These are phyloP conservation scores for Phytopythium montanum DNA, from an alignment of 352 stramenopile species.

Conservation along the genomic window DNA sequence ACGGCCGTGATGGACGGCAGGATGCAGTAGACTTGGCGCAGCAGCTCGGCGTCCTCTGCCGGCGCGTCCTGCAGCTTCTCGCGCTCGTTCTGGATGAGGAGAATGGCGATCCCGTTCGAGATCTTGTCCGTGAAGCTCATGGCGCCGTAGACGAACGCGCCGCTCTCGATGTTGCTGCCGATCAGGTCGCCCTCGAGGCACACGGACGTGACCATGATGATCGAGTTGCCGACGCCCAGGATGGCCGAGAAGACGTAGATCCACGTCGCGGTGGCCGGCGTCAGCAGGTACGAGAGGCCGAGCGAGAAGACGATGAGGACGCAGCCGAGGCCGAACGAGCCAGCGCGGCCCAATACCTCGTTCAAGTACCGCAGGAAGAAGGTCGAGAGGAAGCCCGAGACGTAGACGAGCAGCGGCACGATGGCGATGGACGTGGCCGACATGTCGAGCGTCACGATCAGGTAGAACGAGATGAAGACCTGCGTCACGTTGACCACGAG, in stretches of 20 bases:
- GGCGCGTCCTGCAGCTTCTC: slow-evolving; percentile 61
- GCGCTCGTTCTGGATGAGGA: slow-evolving; percentile 81
- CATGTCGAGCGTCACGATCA: slow-evolving; percentile 86
- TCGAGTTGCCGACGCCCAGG: slow-evolving; percentile 81
- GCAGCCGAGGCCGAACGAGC: slow-evolving; percentile 62
- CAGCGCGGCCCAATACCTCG: slow-evolving; percentile 56
- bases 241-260: slow-evolving; percentile 71
- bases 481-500: slow-evolving; percentile 85
- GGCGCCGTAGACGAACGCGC: slow-evolving; percentile 82
- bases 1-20: slow-evolving; percentile 59
- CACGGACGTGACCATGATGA: slow-evolving; percentile 87
- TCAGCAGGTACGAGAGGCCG: slow-evolving; percentile 54
- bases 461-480: slow-evolving; percentile 86
- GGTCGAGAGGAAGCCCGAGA: slow-evolving; percentile 77
- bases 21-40: slow-evolving; percentile 74
- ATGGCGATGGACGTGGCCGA: slow-evolving; percentile 80
- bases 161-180: slow-evolving; percentile 77
- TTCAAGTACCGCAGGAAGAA: slow-evolving; percentile 79
- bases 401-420: slow-evolving; percentile 78
- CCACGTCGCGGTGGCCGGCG: slow-evolving; percentile 51
- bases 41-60: slow-evolving; percentile 56
- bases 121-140: slow-evolving; percentile 90
- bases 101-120: slow-evolving; percentile 76
- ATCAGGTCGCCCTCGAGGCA: slow-evolving; percentile 81
- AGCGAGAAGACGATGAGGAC: slow-evolving; percentile 51